Base-by-base conservation (phyloP, 371 early-diverging fungal genomes). In the Basidiobolus meristosporus region DNA sequence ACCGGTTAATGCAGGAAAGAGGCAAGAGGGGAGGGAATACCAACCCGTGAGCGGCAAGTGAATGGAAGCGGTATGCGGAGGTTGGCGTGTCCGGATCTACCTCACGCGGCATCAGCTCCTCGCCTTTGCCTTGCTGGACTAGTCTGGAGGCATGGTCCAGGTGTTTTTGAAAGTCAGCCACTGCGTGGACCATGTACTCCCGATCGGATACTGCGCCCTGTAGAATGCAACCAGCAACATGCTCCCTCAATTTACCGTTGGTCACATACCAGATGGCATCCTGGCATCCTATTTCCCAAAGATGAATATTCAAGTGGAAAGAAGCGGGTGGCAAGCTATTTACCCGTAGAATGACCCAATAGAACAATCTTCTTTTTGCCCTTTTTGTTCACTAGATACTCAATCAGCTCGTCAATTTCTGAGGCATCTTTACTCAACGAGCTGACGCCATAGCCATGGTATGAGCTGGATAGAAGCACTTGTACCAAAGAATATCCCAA, bases 401-500 rank as follows among this genome's bases (percentile, higher is more conserved):
- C 34, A 4, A 34, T 4, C 12, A 34, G 12, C 12, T 16, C 14
- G 18, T 34, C 34, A 7, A 34, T 7, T 34, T 34, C 34, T 16
- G 16, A 7, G 7, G 34, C 18, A n/a, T 34, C 34, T 7, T 18
- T 14, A 14, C 3, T n/a, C 5, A 34, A 4, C 7, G 7, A 16
- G 18, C 34, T 18, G 4, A 18, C 18, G 18, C 34, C 34, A 34
- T 16, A 34, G n/a, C 34, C 34, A 18, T 12, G 7, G n/a, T 34
- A 34, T 5, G 34, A 34, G 16, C 16, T 16, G 12, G 34, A 34
- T 4, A 34, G 12, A 4, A 18, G 14, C 5, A 18, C 16, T 16
- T 34, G 34, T 34, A 34, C 34, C 4, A 18, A 16, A 16, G 34
- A 34, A 14, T 18, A 48, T 48, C 50, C 59, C n/a, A n/a, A n/a